phyloP scores from a whole-genome alignment of 441 rosid species.

The Pelargonium citronellum region DNA sequence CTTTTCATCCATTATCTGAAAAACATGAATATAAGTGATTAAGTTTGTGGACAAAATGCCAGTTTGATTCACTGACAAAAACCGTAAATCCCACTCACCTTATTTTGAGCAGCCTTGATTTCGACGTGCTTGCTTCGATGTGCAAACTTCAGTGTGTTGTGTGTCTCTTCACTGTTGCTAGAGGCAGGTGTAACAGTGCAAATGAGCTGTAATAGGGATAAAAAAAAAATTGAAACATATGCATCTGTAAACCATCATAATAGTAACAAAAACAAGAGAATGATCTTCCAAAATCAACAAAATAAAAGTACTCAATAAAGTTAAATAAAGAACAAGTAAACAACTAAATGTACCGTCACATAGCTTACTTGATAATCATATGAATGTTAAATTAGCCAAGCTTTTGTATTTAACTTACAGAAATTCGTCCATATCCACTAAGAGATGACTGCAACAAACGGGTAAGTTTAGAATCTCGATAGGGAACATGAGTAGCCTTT shows the following conservation, averaged over 20 bases:
- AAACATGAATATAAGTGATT: slow-evolving; percentile 12
- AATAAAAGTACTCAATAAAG: neutral
- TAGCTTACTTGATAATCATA: slow-evolving; percentile 7
- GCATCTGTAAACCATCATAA: neutral
- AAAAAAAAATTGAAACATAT: slow-evolving; percentile 16
- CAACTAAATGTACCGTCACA: slow-evolving; percentile 4
- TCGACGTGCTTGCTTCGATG: slow-evolving; percentile 96
- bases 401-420: slow-evolving; percentile 51
- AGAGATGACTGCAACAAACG: slow-evolving; percentile 97
- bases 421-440: slow-evolving; percentile 96
- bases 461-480: slow-evolving; percentile 95
- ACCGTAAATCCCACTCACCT: slow-evolving; percentile 41
- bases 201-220: slow-evolving; percentile 60
- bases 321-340: neutral
- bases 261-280: too few species aligned
- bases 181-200: slow-evolving; percentile 99
- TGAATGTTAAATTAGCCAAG: neutral
- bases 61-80: slow-evolving; percentile 13
- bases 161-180: slow-evolving; percentile 95
- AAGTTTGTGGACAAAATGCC: slow-evolving; percentile 14
- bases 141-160: slow-evolving; percentile 95
- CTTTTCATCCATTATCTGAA: slow-evolving; percentile 93
- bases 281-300: neutral
- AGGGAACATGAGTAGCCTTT: slow-evolving; percentile 96
- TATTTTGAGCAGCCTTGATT: slow-evolving; percentile 91